Evolutionary conservation across 495 filamentous ascomycete species (phyloP).

Genomic region (Hamigera avellanea): DNA sequence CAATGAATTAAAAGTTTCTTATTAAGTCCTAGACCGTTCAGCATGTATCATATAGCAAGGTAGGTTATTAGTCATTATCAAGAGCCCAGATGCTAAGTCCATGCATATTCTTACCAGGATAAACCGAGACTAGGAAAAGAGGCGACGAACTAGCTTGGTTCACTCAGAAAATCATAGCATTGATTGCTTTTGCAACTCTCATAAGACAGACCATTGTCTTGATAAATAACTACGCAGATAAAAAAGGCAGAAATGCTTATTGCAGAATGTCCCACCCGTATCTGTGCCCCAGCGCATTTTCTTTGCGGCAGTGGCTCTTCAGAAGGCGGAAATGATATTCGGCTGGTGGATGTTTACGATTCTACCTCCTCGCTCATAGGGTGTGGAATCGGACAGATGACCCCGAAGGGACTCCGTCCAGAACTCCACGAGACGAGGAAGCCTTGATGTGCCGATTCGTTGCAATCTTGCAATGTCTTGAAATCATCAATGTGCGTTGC

Average conservation of each 20-base stretch:
- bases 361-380: slow-evolving; percentile 36
- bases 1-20: neutral
- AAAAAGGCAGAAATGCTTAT: no score
- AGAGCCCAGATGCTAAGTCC: no score
- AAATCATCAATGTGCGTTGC: no score
- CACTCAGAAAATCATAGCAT: no score
- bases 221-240: no score
- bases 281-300: slow-evolving; percentile 77
- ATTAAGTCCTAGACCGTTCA: neutral
- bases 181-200: no score
- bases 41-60: neutral
- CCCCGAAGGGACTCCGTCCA: slow-evolving; percentile 10
- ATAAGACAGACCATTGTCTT: no score
- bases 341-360: slow-evolving; percentile 14
- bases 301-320: slow-evolving; percentile 78
- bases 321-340: slow-evolving; percentile 45
- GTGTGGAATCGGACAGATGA: slow-evolving; percentile 11
- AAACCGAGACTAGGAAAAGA: no score
- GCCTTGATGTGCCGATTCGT: slow-evolving; percentile 29
- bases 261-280: slow-evolving; percentile 72
- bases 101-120: no score
- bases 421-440: slow-evolving; percentile 24
- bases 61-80: no score
- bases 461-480: no score
- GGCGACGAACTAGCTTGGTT: no score